Percentiles rank a stretch among this genome's conserved stretches.
Evolutionary conservation across 495 filamentous ascomycete genomes (phyloP).

Genomic region (Trichodelitschia bisporula): DNA sequence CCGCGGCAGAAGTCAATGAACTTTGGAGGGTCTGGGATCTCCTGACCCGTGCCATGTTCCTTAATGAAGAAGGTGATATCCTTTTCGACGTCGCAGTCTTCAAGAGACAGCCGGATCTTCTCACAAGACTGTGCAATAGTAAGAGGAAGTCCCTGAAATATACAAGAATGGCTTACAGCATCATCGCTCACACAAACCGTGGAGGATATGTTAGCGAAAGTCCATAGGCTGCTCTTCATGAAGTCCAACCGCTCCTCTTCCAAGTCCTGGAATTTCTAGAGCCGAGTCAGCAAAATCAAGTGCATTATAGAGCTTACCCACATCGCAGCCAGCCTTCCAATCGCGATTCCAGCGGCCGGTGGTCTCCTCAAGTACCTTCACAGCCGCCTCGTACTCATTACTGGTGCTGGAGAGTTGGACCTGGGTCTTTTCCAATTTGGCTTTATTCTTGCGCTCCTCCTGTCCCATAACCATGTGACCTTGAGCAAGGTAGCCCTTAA

Average conservation of each 20-base stretch:
- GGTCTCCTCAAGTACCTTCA: constrained; percentile 87
- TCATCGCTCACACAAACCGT: constrained; percentile 99
- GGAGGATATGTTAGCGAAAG: constrained; percentile 86
- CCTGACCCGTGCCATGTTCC: constrained; percentile 75
- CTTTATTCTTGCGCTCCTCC: constrained; percentile 96
- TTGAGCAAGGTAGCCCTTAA: constrained; percentile 95
- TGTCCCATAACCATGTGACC: constrained; percentile 99
- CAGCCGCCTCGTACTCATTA: constrained; percentile 74
- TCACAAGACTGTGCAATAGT: constrained; percentile 43
- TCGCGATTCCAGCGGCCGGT: constrained; percentile 91
- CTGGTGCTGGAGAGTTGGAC: constrained; percentile 77
- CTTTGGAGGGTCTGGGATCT: constrained; percentile 90
- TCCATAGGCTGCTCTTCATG: constrained; percentile 92
- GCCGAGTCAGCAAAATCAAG: constrained; percentile 9
- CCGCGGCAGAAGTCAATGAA: constrained; percentile 98
- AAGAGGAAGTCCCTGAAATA: constrained; percentile 5
- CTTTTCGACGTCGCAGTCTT: constrained; percentile 89
- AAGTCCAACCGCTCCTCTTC: constrained; percentile 96
- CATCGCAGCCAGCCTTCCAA: constrained; percentile 91
- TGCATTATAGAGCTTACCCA: constrained; percentile 14
- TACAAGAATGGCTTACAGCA: constrained; percentile 25
- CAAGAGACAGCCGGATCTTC: constrained; percentile 82
- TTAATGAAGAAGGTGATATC: constrained; percentile 81
- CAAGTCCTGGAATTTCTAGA: constrained; percentile 89
- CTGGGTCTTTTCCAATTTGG: constrained; percentile 95